Evolutionary conservation across 2,329 filamentous ascomycete genomes (phyloP).

Genomic region (Venturia aucupariae): DNA sequence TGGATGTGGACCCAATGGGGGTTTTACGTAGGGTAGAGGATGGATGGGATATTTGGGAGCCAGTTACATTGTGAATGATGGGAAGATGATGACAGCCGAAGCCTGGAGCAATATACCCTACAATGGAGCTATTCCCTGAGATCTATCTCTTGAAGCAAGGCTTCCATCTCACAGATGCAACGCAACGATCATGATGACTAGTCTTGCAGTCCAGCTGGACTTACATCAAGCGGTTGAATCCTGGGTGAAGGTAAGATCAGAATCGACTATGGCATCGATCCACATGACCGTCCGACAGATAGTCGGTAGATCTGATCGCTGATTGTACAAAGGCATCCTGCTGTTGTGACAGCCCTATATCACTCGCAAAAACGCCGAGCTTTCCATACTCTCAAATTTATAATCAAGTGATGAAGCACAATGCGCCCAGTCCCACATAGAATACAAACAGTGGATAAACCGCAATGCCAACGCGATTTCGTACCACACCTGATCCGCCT

Average conservation of each 20-base stretch:
- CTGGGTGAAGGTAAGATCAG: too few relatives aligned
- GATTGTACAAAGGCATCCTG: slow-evolving; percentile 5
- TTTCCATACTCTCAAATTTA: neutral
- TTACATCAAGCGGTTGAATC: too few relatives aligned
- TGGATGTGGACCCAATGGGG: slow-evolving; percentile 62
- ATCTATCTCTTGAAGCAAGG: too few relatives aligned
- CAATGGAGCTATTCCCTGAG: too few relatives aligned
- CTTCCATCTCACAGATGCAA: too few relatives aligned
- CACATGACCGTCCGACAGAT: neutral
- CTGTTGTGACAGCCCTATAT: neutral
- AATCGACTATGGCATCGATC: too few relatives aligned
- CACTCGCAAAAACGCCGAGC: slow-evolving; percentile 2
- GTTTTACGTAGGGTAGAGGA: slow-evolving; percentile 50
- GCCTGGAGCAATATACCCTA: too few relatives aligned
- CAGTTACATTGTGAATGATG: too few relatives aligned
- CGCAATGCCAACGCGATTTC: slow-evolving; percentile 86
- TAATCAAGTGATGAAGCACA: slow-evolving; percentile 88
- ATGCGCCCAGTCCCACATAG: slow-evolving; percentile 82
- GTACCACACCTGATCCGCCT: slow-evolving; percentile 88
- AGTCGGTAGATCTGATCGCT: neutral
- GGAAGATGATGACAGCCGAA: too few relatives aligned
- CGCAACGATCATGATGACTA: too few relatives aligned
- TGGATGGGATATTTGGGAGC: too few relatives aligned
- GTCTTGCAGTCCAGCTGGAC: too few relatives aligned
- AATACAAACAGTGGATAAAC: slow-evolving; percentile 94